These are phyloP conservation scores for Tolypocladium inflatum DNA, from an alignment of 2,329 filamentous ascomycete species.

Conservation along the genomic window DNA sequence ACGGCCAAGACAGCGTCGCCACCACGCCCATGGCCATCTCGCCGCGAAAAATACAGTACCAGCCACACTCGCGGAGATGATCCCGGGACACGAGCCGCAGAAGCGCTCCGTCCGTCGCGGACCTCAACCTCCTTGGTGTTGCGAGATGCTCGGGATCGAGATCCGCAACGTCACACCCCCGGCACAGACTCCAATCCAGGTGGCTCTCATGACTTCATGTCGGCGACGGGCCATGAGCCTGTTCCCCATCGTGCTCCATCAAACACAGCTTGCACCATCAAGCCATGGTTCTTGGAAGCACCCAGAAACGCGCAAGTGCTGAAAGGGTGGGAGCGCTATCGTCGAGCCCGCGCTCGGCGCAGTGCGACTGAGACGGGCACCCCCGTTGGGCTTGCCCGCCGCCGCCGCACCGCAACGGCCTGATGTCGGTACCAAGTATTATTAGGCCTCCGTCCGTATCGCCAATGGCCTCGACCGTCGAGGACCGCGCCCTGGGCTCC, in stretches of 20 bases:
- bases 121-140: neutral
- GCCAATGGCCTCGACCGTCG: constrained; percentile 2
- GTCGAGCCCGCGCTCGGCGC: neutral
- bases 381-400: neutral
- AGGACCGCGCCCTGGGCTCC: neutral
- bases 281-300: neutral
- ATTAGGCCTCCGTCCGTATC: too few relatives aligned
- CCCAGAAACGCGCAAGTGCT: neutral
- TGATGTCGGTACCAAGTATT: neutral
- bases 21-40: too few relatives aligned
- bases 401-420: neutral
- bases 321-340: neutral
- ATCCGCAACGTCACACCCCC: neutral
- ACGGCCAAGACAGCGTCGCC: too few relatives aligned
- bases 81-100: neutral
- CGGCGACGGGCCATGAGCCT: neutral
- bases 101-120: neutral
- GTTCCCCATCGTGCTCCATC: neutral
- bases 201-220: neutral
- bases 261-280: neutral
- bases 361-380: neutral
- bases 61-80: neutral
- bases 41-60: neutral
- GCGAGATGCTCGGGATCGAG: neutral
- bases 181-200: neutral